Percentiles rank a stretch among this genome's conserved stretches.
phyloP scores from a whole-genome alignment of 2,329 filamentous ascomycete species.

The Pseudogymnoascus sp. region DNA sequence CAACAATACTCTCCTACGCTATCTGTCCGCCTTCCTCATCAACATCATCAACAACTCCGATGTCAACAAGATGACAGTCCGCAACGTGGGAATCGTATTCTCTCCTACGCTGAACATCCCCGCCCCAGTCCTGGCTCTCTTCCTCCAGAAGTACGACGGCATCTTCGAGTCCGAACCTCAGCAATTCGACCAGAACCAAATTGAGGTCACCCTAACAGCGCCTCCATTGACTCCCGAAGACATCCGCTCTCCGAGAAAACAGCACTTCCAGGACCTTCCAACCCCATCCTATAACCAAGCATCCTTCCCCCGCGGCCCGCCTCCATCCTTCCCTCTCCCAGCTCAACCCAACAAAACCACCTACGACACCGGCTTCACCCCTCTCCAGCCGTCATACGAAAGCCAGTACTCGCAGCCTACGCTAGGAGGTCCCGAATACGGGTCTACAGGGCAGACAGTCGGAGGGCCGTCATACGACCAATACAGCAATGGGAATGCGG shows the following conservation, averaged over 20 bases:
- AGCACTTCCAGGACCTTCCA: constrained; percentile 61
- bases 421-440: constrained; percentile 30
- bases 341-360: constrained; percentile 27
- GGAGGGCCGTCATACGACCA: constrained; percentile 36
- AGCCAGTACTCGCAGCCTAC: constrained; percentile 21
- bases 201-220: constrained; percentile 39
- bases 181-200: constrained; percentile 51
- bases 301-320: constrained; percentile 35
- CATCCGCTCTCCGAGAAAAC: constrained; percentile 56
- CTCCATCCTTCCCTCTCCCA: constrained; percentile 35
- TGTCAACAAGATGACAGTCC: constrained; percentile 95
- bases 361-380: constrained; percentile 46
- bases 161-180: constrained; percentile 74
- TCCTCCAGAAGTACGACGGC: constrained; percentile 80
- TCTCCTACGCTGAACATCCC: constrained; percentile 96
- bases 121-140: constrained; percentile 86
- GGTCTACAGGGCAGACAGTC: constrained; percentile 23
- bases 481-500: constrained; percentile 29
- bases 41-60: constrained; percentile 86
- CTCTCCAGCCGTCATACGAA: constrained; percentile 45
- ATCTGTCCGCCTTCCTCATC: constrained; percentile 82
- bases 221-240: constrained; percentile 46
- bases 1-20: constrained; percentile 76
- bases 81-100: constrained; percentile 97
- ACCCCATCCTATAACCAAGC: constrained; percentile 57